Conservation (phyloP, 176 grass and related monocot species). For the Elaeis guineensis region DNA sequence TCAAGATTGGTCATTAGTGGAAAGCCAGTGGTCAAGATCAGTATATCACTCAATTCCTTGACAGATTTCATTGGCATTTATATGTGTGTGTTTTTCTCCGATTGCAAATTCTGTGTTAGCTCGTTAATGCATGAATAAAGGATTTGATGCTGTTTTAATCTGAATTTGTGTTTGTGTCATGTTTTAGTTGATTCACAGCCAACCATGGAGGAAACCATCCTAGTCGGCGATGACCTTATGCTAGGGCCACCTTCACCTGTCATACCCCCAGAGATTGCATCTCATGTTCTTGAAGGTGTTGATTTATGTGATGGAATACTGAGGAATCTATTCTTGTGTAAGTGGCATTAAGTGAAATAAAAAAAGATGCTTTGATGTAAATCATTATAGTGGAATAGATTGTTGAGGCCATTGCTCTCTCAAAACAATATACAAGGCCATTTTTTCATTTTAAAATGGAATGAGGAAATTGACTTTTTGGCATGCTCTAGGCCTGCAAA, state of each 20-base stretch:
- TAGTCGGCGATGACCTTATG: constrained; percentile 95
- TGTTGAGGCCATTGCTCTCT: not conserved
- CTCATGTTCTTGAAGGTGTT: constrained; percentile 85
- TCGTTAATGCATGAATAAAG: too few relatives aligned
- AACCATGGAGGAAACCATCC: constrained; percentile 91
- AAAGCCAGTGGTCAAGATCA: too few relatives aligned
- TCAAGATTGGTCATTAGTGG: too few relatives aligned
- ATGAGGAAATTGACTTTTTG: too few relatives aligned
- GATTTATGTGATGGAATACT: constrained; percentile 90
- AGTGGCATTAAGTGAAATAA: constrained; percentile 17
- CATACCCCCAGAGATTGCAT: constrained; percentile 80
- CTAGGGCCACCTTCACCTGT: constrained; percentile 67
- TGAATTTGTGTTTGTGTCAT: not conserved
- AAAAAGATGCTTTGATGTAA: too few relatives aligned
- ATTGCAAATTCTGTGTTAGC: too few relatives aligned
- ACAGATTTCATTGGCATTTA: too few relatives aligned
- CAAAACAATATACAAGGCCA: not conserved
- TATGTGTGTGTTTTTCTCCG: too few relatives aligned
- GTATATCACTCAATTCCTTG: too few relatives aligned
- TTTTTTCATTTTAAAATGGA: too few relatives aligned
- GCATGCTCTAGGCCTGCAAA: constrained; percentile 54
- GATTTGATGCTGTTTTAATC: too few relatives aligned
- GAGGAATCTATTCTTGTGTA: constrained; percentile 90
- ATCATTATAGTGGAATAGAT: too few relatives aligned
- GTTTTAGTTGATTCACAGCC: constrained; percentile 65